Evolutionary conservation across 2,329 filamentous ascomycete genomes (phyloP), one percentile per base, ranked within the genome.

Genomic region (Beauveria brongniartii): DNA sequence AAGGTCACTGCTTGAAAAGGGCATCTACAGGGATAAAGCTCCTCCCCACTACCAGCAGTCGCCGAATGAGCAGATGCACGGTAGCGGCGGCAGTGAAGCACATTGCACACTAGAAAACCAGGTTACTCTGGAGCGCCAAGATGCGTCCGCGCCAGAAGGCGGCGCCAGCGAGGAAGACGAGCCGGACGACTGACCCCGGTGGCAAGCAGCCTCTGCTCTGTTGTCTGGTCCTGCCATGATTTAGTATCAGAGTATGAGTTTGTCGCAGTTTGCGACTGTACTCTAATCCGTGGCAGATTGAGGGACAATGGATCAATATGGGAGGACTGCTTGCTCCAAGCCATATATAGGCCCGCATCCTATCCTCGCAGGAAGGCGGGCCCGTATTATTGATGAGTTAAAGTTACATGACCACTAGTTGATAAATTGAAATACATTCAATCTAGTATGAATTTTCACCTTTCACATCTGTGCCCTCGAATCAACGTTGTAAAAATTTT

Each of bases 181-280:
- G 64, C 84, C 89, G 67, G 86, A 89, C 68, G 84, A 84, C 69
- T 82, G 79, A 78, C 77, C 69, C 68, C 65, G 76, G 78, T 71
- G 79, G 80, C 81, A 82, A 80, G 51, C 80, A 81, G 81, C 82
- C 80, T 82, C 83, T 82, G 82, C 84, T 83, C 85, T 86, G 81
- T 83, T 80, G 77, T 77, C 82, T 85, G 81, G 79, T 83, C 81
- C 81, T 83, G 76, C 72, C 69, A 71, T 73, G 68, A 68, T 62
- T 37, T 3, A 8, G 34, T 26, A 43, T 50, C n/a, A 10, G 14
- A 18, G 12, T 22, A 18, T 54, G 46, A 62, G 28, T 56, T 55
- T 57, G 53, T 56, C 60, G 46, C 26, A 20, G 28, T 30, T 54
- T 37, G 40, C 30, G 12, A 28, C 48, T 46, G 46, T 12, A 59